These are phyloP conservation scores for Pelargonium citronellum DNA, from an alignment of 441 rosid species.

Conservation along the genomic window DNA sequence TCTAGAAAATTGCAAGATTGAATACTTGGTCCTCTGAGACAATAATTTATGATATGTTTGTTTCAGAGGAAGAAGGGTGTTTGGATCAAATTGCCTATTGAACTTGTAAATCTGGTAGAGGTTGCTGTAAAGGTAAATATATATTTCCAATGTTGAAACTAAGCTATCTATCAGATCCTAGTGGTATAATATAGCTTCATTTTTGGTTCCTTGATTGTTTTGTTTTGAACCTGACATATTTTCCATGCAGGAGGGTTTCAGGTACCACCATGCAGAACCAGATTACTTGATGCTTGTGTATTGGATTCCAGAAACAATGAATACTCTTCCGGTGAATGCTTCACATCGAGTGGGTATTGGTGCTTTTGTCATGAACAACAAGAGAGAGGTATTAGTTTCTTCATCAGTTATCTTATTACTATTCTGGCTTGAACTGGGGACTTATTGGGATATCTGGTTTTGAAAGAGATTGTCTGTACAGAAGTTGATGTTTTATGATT, in stretches of 20 bases:
- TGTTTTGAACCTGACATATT: background rate
- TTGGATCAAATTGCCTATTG: constrained; percentile 81
- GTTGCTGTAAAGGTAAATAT: constrained; percentile 59
- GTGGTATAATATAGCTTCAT: background rate
- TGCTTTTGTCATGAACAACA: constrained; percentile 71
- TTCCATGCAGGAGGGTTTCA: constrained; percentile 70
- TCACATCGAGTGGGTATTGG: constrained; percentile 69
- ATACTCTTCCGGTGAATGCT: constrained; percentile 78
- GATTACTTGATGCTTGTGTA: constrained; percentile 70
- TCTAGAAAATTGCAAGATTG: background rate
- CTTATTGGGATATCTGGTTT: no score
- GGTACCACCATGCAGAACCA: constrained; percentile 86
- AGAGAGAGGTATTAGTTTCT: constrained; percentile 52
- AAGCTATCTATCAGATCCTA: background rate
- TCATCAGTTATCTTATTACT: background rate
- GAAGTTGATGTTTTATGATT: no score
- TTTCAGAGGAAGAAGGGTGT: constrained; percentile 72
- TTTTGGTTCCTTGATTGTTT: no score
- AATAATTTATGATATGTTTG: background rate
- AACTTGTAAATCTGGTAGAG: constrained; percentile 57
- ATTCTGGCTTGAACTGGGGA: background rate
- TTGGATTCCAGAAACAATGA: constrained; percentile 60
- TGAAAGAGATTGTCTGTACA: no score
- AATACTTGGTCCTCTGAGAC: background rate
- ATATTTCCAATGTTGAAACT: background rate